These are phyloP conservation scores for Annona squamosa DNA, from an alignment of 164 flowering plant species.

Conservation along the genomic window DNA sequence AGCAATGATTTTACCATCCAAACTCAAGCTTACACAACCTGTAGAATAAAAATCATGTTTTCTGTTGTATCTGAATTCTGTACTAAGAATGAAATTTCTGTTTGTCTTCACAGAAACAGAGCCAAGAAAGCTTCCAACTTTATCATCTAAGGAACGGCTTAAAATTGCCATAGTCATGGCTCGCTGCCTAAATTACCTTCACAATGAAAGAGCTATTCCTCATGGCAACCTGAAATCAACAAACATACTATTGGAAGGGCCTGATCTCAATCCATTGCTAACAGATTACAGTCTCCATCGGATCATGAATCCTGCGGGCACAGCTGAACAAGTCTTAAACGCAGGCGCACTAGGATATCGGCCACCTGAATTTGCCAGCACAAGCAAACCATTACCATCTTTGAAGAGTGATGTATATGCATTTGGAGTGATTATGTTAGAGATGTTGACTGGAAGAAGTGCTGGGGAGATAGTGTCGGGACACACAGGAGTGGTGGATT, in stretches of 20 bases:
- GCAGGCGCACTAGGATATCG: constrained; percentile 72
- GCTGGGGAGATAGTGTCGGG: constrained; percentile 51
- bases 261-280: constrained; percentile 32
- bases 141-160: constrained; percentile 39
- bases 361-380: constrained; percentile 71
- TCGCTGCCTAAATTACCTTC: constrained; percentile 57
- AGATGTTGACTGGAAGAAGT: constrained; percentile 59
- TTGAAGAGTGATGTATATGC: constrained; percentile 74
- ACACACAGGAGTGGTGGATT: constrained; percentile 40
- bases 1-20: neutral
- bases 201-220: constrained; percentile 58
- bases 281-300: constrained; percentile 78
- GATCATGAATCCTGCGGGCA: constrained; percentile 59
- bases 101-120: constrained; percentile 33
- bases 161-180: constrained; percentile 49
- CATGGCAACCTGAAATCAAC: constrained; percentile 79
- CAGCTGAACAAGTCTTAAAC: constrained; percentile 61
- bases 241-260: constrained; percentile 46
- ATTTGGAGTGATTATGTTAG: constrained; percentile 62
- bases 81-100: neutral
- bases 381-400: constrained; percentile 66
- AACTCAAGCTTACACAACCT: neutral
- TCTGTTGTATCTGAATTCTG: neutral
- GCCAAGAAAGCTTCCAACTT: constrained; percentile 28
- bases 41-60: neutral